Evolutionary conservation across 768 basidiomycete species (phyloP).

Genomic region (Hygrocybe punicea): DNA sequence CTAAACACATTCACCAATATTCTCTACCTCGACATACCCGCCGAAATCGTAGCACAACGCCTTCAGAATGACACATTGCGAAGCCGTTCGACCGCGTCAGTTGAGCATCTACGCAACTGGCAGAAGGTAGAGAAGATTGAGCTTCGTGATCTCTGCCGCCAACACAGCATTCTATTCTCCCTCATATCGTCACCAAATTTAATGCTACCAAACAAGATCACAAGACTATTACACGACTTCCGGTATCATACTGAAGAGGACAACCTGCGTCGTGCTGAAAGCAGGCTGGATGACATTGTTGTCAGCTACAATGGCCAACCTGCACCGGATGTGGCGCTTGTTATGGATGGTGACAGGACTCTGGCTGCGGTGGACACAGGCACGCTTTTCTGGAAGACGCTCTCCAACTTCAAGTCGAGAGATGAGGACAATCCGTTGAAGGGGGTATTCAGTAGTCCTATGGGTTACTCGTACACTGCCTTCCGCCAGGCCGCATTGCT

Average conservation of each 20-base stretch:
- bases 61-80: conserved; percentile 14
- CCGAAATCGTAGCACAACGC: conserved; percentile 13
- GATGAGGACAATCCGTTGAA: conserved; percentile 16
- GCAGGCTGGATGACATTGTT: conserved; percentile 15
- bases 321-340: conserved; percentile 11
- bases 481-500: conserved; percentile 22
- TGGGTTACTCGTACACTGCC: conserved; percentile 23
- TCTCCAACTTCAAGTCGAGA: conserved; percentile 4
- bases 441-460: conserved; percentile 18
- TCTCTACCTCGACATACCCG: conserved; percentile 19
- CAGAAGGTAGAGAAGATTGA: conserved; percentile 16
- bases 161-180: conserved; percentile 19
- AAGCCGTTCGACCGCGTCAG: conserved; percentile 12
- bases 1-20: conserved; percentile 18
- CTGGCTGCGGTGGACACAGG: conserved; percentile 20
- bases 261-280: conserved; percentile 16
- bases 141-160: conserved; percentile 20
- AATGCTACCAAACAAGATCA: conserved; percentile 9
- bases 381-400: conserved; percentile 17
- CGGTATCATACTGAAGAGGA: conserved; percentile 13
- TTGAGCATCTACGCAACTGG: conserved; percentile 20
- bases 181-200: conserved; percentile 4
- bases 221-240: conserved; percentile 15
- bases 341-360: conserved; percentile 25
- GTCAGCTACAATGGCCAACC: background rate